Evolutionary conservation across 2,329 filamentous ascomycete genomes (phyloP).

Genomic region (Paecilomyces formosus): DNA sequence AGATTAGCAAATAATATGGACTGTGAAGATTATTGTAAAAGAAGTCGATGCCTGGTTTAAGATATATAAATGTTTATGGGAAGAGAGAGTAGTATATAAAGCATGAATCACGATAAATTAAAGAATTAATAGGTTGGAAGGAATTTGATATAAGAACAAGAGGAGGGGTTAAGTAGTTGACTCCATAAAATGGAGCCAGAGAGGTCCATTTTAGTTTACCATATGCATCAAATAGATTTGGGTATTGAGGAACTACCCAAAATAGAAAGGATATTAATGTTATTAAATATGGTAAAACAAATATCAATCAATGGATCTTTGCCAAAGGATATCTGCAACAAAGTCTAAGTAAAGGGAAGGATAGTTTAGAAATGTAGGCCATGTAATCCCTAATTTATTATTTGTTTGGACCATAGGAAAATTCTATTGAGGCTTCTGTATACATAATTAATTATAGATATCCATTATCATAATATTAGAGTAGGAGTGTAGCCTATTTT

Average conservation of each 20-base stretch:
- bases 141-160: background rate
- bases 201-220: background rate
- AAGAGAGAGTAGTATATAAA: background rate
- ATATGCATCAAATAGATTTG: background rate
- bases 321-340: background rate
- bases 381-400: background rate
- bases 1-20: background rate
- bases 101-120: background rate
- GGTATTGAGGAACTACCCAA: too few relatives aligned
- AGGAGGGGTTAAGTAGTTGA: background rate
- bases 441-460: too few relatives aligned
- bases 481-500: too few relatives aligned
- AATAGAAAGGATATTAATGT: background rate
- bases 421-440: too few relatives aligned
- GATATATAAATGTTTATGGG: background rate
- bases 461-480: too few relatives aligned
- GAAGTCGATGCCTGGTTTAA: background rate
- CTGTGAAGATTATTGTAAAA: background rate
- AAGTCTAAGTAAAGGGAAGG: background rate
- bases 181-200: background rate
- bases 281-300: background rate
- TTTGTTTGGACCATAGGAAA: background rate
- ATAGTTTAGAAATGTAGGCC: background rate
- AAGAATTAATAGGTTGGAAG: background rate
- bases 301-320: background rate